Base-by-base conservation (phyloP, 2,329 filamentous ascomycete genomes). In the Penicillium sp. region DNA sequence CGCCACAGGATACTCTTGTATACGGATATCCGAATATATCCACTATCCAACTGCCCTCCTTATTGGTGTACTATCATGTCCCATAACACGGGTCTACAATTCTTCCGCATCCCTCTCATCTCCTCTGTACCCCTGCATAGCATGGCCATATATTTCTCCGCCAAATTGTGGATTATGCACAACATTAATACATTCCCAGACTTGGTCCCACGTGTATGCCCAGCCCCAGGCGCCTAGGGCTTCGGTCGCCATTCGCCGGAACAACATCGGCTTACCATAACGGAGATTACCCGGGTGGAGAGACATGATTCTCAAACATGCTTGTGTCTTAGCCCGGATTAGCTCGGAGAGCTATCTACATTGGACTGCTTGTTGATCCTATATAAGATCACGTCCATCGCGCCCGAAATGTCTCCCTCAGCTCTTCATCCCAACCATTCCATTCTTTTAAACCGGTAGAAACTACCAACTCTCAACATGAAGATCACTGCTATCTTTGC, bases 401-500 rank as follows among this genome's bases (percentile, higher is more conserved):
- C 50, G 17, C 21, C 23, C 42, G 1, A 17, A n/a, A 29, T 31
- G 13, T 54, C n/a, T 57, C 46, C 40, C 42, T 31, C 27, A 49
- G 15, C 50, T 33, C 23, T 48, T 35, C 52, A 29, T 62, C 42
- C 21, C 23, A 53, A 53, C 17, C 38, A 46, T 19, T 40, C 43
- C 46, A 46, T 41, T 53, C 45, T 21, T 19, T 10, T 8, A 19
- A 13, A 23, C 6, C 17, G 38, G 31, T 33, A 33, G 31, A 13
- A 33, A 13, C 15, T 23, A 43, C 21, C 46, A 31, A 17, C 8
- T 25, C 45, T 60, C 45, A 58, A 17, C 2, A 67, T 67, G 65
- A 65, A 63, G 53, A 60, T 56, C 23, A 49, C 54, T 42, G 58
- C 62, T 23, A 42, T 66, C 33, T 9, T 66, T 27, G 59, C 62